Evolutionary conservation across 2,329 filamentous ascomycete species (phyloP).

Genomic region (Trichoderma guizhouense): DNA sequence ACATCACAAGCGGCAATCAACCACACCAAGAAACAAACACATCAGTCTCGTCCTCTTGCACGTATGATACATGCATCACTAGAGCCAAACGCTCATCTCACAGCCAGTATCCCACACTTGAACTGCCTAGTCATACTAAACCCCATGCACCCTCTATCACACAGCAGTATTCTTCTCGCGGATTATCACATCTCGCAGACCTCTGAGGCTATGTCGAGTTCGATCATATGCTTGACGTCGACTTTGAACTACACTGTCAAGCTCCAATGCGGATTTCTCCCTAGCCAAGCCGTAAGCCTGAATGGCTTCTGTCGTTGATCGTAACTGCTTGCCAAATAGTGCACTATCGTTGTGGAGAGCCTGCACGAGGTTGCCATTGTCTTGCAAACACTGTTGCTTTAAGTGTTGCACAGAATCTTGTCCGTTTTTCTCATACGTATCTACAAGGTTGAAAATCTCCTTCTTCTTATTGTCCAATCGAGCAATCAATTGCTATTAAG

Average conservation of each 20-base stretch:
- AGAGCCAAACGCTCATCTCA: background rate
- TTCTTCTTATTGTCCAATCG: conserved; percentile 26
- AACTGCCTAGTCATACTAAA: background rate
- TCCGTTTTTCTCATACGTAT: conserved; percentile 25
- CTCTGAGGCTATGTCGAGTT: conserved; percentile 24
- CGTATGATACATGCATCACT: background rate
- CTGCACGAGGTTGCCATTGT: conserved; percentile 21
- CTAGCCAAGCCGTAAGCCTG: conserved; percentile 8
- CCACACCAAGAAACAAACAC: background rate
- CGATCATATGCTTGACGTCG: conserved; percentile 22
- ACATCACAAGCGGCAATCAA: background rate
- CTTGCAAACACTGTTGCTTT: conserved; percentile 23
- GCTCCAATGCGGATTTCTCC: conserved; percentile 1
- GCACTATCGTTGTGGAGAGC: conserved; percentile 22
- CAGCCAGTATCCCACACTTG: background rate
- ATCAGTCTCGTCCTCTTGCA: background rate
- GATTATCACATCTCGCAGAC: conserved; percentile 20
- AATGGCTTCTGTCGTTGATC: conserved; percentile 18
- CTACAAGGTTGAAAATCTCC: conserved; percentile 21
- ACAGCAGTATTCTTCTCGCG: background rate
- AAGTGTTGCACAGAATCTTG: conserved; percentile 25
- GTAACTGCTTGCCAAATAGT: conserved; percentile 21
- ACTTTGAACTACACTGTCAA: conserved; percentile 19
- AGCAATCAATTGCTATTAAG: conserved; percentile 23
- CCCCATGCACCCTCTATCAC: background rate